phyloP scores from a whole-genome alignment of 179 eudicot genomes.

The Silene noctiflora region DNA sequence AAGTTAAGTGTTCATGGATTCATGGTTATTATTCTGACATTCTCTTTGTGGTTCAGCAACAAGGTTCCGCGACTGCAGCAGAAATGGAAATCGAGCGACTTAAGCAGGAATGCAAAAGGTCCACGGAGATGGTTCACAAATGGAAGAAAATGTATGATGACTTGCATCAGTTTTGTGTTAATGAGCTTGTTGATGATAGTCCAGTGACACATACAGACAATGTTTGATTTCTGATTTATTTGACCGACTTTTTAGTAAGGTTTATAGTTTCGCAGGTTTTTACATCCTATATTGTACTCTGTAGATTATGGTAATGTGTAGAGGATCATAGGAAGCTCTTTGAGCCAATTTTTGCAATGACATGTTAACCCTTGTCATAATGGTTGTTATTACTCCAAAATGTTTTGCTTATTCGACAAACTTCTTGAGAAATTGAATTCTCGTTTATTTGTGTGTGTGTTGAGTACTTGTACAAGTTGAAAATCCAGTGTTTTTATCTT shows the following conservation, averaged over 20 bases:
- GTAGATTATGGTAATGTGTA: neutral
- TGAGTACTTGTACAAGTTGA: too few relatives aligned
- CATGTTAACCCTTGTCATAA: too few relatives aligned
- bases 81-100: conserved; percentile 73
- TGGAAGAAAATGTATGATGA: conserved; percentile 63
- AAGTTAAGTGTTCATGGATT: neutral
- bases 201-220: conserved; percentile 13
- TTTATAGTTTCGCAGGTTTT: neutral
- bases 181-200: conserved; percentile 58
- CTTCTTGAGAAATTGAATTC: too few relatives aligned
- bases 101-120: conserved; percentile 49
- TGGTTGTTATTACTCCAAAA: too few relatives aligned
- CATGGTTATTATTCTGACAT: neutral
- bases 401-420: too few relatives aligned
- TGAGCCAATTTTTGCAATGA: too few relatives aligned
- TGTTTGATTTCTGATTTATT: neutral
- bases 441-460: too few relatives aligned
- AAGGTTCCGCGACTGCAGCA: conserved; percentile 75
- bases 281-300: neutral
- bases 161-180: conserved; percentile 61
- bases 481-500: too few relatives aligned
- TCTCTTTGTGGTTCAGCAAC: conserved; percentile 47
- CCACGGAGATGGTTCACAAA: conserved; percentile 57
- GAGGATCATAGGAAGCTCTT: neutral
- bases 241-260: neutral